phyloP scores from a whole-genome alignment of 371 early-diverging fungal genomes.

The Phascolomyces articulosus region DNA sequence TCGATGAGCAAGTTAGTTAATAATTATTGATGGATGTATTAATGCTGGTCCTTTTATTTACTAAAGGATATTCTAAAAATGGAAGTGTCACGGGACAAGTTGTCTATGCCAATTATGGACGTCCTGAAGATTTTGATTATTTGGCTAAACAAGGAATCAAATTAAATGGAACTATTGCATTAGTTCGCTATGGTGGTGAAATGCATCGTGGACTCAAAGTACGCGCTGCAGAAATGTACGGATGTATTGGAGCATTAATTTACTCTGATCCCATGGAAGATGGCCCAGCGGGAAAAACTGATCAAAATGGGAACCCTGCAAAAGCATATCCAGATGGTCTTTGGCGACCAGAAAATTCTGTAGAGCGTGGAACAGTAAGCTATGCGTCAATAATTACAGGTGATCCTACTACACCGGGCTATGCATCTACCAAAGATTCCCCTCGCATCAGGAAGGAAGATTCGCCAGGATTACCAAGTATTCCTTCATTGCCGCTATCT shows the following conservation, averaged over 20 bases:
- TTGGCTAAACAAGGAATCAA: slow-evolving; percentile 50
- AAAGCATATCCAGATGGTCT: slow-evolving; percentile 69
- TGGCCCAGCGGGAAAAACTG: slow-evolving; percentile 25
- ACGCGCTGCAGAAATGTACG: slow-evolving; percentile 60
- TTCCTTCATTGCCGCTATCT: slow-evolving; percentile 71
- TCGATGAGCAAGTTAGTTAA: no score
- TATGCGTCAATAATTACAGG: slow-evolving; percentile 53
- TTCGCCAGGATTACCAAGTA: slow-evolving; percentile 46
- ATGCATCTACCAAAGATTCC: slow-evolving; percentile 54
- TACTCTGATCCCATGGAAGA: slow-evolving; percentile 30
- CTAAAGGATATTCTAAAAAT: slow-evolving; percentile 50
- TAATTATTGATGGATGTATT: no score
- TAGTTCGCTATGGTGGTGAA: slow-evolving; percentile 62
- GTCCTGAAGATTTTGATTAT: slow-evolving; percentile 57
- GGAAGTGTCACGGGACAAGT: slow-evolving; percentile 65
- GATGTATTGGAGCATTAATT: slow-evolving; percentile 61
- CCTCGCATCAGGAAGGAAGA: slow-evolving; percentile 53
- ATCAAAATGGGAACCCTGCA: slow-evolving; percentile 43
- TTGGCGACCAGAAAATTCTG: slow-evolving; percentile 59
- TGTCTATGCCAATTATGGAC: slow-evolving; percentile 72
- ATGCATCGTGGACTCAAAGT: slow-evolving; percentile 69
- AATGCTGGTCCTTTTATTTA: no score
- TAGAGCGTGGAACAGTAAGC: slow-evolving; percentile 67
- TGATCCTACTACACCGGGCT: slow-evolving; percentile 71
- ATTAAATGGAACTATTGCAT: slow-evolving; percentile 54